Base-by-base conservation (phyloP, 495 filamentous ascomycete genomes). In the Penicillium dipodomyicola region DNA sequence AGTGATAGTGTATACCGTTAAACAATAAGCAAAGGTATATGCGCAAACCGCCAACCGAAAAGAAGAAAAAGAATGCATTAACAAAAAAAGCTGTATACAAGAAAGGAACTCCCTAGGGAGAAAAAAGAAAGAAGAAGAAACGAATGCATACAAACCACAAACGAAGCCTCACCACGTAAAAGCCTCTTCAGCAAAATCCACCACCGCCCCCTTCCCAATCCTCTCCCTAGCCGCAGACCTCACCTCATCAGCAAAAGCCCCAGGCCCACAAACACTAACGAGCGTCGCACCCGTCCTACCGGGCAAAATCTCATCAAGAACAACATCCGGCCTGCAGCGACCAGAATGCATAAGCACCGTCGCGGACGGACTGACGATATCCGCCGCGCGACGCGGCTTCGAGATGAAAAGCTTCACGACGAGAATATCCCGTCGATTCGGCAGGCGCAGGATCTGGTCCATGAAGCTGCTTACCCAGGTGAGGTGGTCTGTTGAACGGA, bases 391-490 rank as follows among this genome's bases (percentile, higher is more conserved):
- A 1, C 62, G 81, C 4, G 93, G 93, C 57, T 91, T 86, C 56
- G 90, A 94, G 53, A 98, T 88, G 67, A 96, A 98, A 5, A 97
- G 77, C 77, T 91, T 84, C 54, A 97, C 86, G 41, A 84, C 82
- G 40, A 98, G 83, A 3, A 92, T 82, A 25, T 97, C 90, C 25
- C 91, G 82, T 0, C 94, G 85, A 45, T 80, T 81, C 9, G 91
- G 89, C 78, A 97, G 89, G 3, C 83, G 83, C 35, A 98, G 80
- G 57, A 97, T 93, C 66, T 89, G 80, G 58, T 96, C 93, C 94
- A 98, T 98, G 90, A 89, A 98, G 8, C 87, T 84, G 7, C 89
- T 82, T 41, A 97, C 90, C 94, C 94, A 98, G 65, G 92, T 85
- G 25, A 98, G 81, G 60, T 92, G 88, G 53, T 97, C 93, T 23